A percentile compares a stretch with the other conserved stretches of the same genome.
phyloP scores from a whole-genome alignment of 306 rosid genomes.

The Casuarina glauca region DNA sequence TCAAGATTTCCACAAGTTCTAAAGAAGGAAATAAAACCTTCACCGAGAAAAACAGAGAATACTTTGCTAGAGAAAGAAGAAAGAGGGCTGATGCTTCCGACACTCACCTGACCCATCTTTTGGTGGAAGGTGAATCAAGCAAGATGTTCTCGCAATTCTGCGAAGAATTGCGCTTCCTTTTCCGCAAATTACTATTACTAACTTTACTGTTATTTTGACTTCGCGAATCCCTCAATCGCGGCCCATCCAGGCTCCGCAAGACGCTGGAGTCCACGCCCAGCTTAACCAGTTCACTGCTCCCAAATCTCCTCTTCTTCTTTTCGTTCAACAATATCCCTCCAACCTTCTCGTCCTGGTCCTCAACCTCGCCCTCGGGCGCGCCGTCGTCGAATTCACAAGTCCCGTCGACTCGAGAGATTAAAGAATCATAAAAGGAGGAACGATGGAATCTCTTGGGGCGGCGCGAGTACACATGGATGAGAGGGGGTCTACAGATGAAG shows the following conservation, averaged over 20 bases:
- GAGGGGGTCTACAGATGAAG: conserved; percentile 39
- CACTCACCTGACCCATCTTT: conserved; percentile 78
- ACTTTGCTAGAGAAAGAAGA: conserved; percentile 1
- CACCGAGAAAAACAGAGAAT: neutral
- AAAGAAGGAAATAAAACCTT: neutral
- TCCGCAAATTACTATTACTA: conserved; percentile 31
- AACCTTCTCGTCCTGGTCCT: conserved; percentile 6
- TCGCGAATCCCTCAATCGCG: conserved; percentile 83
- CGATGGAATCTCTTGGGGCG: conserved; percentile 49
- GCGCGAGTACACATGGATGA: conserved; percentile 66
- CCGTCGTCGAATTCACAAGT: neutral
- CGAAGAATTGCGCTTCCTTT: conserved; percentile 40
- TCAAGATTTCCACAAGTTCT: conserved; percentile 8
- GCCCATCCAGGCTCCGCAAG: conserved; percentile 45
- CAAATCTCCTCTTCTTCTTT: conserved; percentile 49
- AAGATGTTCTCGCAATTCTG: conserved; percentile 39
- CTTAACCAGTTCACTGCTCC: conserved; percentile 62
- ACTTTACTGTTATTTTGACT: conserved; percentile 19
- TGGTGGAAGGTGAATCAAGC: conserved; percentile 49
- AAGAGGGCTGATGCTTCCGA: neutral
- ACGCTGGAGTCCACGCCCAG: conserved; percentile 69
- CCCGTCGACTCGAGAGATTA: conserved; percentile 25
- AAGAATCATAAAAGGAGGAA: conserved; percentile 38
- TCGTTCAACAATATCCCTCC: conserved; percentile 24
- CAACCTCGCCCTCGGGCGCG: neutral